Evolutionary conservation across 768 basidiomycete genomes (phyloP).

Genomic region (Macrolepiota fuliginosa): DNA sequence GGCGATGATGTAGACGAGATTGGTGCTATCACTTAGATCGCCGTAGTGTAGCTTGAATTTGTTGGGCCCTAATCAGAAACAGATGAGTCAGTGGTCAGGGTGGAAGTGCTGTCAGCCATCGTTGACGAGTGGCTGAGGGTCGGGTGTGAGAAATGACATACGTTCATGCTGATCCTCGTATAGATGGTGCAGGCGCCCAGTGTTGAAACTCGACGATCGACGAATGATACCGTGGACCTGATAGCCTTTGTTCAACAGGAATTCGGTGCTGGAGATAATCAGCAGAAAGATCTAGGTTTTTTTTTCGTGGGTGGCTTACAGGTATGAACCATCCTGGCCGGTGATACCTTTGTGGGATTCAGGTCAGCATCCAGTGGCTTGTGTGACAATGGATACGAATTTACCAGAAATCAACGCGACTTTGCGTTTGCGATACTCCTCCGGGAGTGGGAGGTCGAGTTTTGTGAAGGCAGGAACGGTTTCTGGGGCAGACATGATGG

Average conservation of each 20-base stretch:
- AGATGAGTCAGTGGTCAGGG: background rate
- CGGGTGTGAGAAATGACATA: constrained; percentile 33
- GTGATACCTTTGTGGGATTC: constrained; percentile 68
- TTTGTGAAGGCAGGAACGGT: constrained; percentile 44
- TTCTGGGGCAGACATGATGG: constrained; percentile 38
- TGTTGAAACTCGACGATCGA: constrained; percentile 98
- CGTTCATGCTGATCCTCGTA: constrained; percentile 93
- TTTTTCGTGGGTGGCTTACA: constrained; percentile 46
- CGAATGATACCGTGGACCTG: constrained; percentile 95
- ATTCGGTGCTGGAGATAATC: constrained; percentile 58
- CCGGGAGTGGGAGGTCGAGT: constrained; percentile 63
- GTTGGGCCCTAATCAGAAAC: constrained; percentile 49
- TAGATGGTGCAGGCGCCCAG: constrained; percentile 89
- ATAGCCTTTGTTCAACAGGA: constrained; percentile 85
- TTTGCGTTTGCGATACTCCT: constrained; percentile 87
- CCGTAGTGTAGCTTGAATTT: constrained; percentile 88
- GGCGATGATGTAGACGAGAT: constrained; percentile 94
- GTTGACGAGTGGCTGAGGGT: background rate
- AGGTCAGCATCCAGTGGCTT: background rate
- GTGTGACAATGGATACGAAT: background rate
- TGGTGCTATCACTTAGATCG: constrained; percentile 94
- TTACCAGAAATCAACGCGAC: constrained; percentile 90
- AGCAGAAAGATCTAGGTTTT: background rate
- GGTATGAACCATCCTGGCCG: constrained; percentile 94
- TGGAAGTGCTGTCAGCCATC: background rate